Percentiles rank a stretch among this genome's conserved stretches.
These are phyloP conservation scores for Lunasporangiospora selenospora DNA, from an alignment of 192 early-diverging fungal species.

Conservation along the genomic window DNA sequence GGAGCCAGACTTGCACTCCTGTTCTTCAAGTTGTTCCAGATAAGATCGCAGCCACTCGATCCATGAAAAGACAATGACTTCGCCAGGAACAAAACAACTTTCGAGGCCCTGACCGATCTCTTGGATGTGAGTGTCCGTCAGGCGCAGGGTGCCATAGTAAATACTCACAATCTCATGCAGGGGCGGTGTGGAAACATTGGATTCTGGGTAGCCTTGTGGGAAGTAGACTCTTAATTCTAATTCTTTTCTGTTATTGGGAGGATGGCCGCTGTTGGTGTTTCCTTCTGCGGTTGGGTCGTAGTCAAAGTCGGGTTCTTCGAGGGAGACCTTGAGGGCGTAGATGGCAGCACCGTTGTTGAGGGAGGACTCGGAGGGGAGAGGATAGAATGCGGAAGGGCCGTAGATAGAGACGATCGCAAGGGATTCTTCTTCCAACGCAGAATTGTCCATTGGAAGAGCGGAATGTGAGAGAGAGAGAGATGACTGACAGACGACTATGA, in stretches of 20 bases:
- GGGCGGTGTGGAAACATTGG: constrained; percentile 41
- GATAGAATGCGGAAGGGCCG: constrained; percentile 40
- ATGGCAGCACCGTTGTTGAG: constrained; percentile 5
- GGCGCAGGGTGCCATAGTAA: constrained; percentile 59
- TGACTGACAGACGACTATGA: no score
- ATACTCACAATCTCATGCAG: constrained; percentile 59
- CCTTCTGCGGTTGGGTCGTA: constrained; percentile 12
- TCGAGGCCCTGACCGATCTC: constrained; percentile 58
- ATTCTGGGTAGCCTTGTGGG: constrained; percentile 55
- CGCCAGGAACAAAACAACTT: constrained; percentile 59
- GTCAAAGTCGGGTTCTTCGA: constrained; percentile 47
- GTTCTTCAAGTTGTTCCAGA: constrained; percentile 48
- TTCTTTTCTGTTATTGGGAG: constrained; percentile 14
- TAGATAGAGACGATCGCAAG: constrained; percentile 51
- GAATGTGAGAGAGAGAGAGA: no score
- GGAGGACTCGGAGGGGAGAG: neutral
- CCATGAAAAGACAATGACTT: constrained; percentile 78
- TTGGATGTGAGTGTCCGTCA: constrained; percentile 43
- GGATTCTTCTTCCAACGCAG: constrained; percentile 46
- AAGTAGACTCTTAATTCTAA: constrained; percentile 51
- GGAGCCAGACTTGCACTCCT: constrained; percentile 5
- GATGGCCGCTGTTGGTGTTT: neutral
- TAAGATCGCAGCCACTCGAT: constrained; percentile 61
- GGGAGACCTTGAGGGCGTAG: constrained; percentile 42
- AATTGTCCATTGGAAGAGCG: constrained; percentile 38